These are phyloP conservation scores for Colletotrichum aenigma DNA, from an alignment of 2,329 filamentous ascomycete genomes.

Conservation along the genomic window DNA sequence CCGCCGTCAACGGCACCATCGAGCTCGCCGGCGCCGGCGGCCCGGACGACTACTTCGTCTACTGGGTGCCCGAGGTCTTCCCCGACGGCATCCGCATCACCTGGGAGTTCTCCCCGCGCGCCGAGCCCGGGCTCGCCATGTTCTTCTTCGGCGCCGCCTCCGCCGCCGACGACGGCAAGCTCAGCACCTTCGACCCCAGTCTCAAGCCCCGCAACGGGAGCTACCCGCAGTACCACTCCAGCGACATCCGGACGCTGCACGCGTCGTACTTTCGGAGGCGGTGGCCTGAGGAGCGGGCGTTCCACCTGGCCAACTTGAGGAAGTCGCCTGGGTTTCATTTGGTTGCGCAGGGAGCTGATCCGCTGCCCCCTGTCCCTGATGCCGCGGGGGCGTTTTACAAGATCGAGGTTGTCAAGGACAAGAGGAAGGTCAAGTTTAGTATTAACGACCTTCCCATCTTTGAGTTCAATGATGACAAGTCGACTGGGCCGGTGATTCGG, in stretches of 20 bases:
- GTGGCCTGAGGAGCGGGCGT: conserved; percentile 32
- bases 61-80: conserved; percentile 35
- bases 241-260: conserved; percentile 25
- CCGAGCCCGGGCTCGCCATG: conserved; percentile 35
- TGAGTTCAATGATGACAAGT: conserved; percentile 29
- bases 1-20: conserved; percentile 29
- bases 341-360: conserved; percentile 30
- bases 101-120: conserved; percentile 33
- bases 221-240: conserved; percentile 25
- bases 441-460: conserved; percentile 32
- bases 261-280: conserved; percentile 26
- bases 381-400: conserved; percentile 32
- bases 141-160: conserved; percentile 36
- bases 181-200: conserved; percentile 28
- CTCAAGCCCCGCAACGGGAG: conserved; percentile 28
- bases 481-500: conserved; percentile 28
- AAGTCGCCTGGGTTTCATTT: conserved; percentile 35
- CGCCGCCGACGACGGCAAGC: conserved; percentile 24
- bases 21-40: conserved; percentile 28
- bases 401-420: conserved; percentile 33
- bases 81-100: conserved; percentile 33
- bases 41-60: conserved; percentile 32
- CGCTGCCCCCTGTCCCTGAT: conserved; percentile 30
- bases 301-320: conserved; percentile 31
- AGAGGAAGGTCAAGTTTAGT: conserved; percentile 28